A percentile compares a stretch with the other conserved stretches of the same genome.
These are phyloP conservation scores for Yamagishiella unicocca DNA, from an alignment of 139 green algal genomes.

Conservation along the genomic window DNA sequence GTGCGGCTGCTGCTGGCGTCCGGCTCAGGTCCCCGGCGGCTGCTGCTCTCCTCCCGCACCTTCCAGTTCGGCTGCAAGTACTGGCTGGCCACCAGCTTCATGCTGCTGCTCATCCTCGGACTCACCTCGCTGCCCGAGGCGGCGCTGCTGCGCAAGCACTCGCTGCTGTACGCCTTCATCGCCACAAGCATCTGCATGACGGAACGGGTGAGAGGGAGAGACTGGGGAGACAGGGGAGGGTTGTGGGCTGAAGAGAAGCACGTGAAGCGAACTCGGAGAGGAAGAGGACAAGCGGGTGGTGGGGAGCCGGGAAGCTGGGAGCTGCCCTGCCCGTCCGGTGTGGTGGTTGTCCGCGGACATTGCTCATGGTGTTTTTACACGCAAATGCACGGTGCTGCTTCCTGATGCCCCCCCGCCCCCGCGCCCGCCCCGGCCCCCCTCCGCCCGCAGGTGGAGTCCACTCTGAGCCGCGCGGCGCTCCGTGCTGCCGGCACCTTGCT, in stretches of 20 bases:
- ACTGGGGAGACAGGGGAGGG: no score
- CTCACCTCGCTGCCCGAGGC: background rate
- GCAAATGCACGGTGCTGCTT: no score
- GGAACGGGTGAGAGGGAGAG: background rate
- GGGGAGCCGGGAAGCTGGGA: no score
- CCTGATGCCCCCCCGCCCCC: background rate
- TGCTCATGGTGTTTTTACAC: no score
- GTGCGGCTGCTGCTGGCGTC: background rate
- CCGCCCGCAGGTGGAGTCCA: slow-evolving; percentile 26
- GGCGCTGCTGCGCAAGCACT: background rate
- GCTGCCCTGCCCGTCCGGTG: no score
- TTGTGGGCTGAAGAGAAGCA: no score
- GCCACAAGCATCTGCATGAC: slow-evolving; percentile 29
- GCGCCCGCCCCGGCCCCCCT: background rate
- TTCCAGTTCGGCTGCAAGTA: slow-evolving; percentile 37
- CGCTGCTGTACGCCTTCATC: slow-evolving; percentile 13
- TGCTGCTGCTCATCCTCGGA: slow-evolving; percentile 13
- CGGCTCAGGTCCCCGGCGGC: background rate
- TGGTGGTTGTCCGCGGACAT: no score
- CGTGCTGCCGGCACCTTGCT: background rate
- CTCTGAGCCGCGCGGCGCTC: background rate
- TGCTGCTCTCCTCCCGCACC: background rate
- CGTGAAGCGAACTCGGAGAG: no score
- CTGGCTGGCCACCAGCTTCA: background rate
- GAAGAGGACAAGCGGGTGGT: no score